phyloP scores from a whole-genome alignment of 192 early-diverging fungal genomes.

The Umbelopsis sp. region DNA sequence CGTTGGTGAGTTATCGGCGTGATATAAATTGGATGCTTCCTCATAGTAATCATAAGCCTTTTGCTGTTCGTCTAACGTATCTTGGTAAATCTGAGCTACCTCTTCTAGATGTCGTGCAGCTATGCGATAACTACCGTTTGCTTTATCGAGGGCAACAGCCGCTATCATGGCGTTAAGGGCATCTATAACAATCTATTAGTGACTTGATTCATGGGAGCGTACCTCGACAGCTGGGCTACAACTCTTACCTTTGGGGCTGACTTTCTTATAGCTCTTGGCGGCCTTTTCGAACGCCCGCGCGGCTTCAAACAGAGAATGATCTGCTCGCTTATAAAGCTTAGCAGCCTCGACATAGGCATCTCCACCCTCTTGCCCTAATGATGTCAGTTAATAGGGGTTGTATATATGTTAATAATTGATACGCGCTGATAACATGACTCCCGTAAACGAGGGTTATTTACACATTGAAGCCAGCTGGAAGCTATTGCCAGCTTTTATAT shows the following conservation, averaged over 20 bases:
- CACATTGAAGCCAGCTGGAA: conserved; percentile 92
- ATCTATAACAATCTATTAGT: conserved; percentile 12
- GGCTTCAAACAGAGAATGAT: conserved; percentile 85
- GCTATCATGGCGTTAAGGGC: conserved; percentile 76
- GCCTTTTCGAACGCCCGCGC: conserved; percentile 83
- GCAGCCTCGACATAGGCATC: conserved; percentile 90
- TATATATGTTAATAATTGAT: not conserved
- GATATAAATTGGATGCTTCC: conserved; percentile 90
- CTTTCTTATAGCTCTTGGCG: conserved; percentile 89
- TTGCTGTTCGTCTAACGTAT: conserved; percentile 81
- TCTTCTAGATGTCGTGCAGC: conserved; percentile 53
- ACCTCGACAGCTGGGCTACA: not conserved
- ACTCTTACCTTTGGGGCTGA: conserved; percentile 64
- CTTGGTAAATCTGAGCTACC: conserved; percentile 67
- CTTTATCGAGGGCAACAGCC: conserved; percentile 78
- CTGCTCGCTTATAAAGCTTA: conserved; percentile 65
- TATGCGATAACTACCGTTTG: not conserved
- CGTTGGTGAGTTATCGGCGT: conserved; percentile 86
- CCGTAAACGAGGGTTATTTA: conserved; percentile 39
- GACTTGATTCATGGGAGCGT: conserved; percentile 35
- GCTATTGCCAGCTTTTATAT: conserved; percentile 85
- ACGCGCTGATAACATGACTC: no score
- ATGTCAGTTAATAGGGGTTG: not conserved
- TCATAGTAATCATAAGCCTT: conserved; percentile 88
- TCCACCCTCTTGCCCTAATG: conserved; percentile 87